Conservation (phyloP, 1,284 basidiomycete genomes). For the Meripilus lineatus region DNA sequence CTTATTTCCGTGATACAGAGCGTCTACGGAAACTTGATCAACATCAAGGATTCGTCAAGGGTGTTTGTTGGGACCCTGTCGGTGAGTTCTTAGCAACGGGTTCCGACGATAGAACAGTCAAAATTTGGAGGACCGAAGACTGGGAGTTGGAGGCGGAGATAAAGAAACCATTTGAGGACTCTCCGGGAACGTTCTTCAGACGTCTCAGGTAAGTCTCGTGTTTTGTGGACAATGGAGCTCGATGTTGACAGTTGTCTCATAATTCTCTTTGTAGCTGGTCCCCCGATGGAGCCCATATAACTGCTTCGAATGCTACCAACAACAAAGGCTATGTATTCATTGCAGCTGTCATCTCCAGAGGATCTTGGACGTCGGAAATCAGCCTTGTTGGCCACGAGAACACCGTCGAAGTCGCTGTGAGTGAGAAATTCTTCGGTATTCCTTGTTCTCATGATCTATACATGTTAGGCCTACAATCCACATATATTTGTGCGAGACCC, state of each 20-base stretch:
- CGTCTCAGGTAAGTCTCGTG: conserved; percentile 65
- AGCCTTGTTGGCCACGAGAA: conserved; percentile 97
- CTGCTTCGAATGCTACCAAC: conserved; percentile 96
- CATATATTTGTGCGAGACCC: conserved; percentile 84
- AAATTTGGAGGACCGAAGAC: conserved; percentile 93
- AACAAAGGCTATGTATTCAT: conserved; percentile 95
- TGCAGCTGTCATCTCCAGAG: conserved; percentile 88
- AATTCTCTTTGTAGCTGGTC: conserved; percentile 71
- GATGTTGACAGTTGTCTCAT: background rate
- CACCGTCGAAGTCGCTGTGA: conserved; percentile 91
- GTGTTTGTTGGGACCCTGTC: conserved; percentile 97
- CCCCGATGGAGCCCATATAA: conserved; percentile 96
- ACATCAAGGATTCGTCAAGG: conserved; percentile 97
- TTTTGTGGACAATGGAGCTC: background rate
- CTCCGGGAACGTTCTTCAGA: conserved; percentile 94
- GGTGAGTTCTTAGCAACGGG: conserved; percentile 96
- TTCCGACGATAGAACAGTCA: conserved; percentile 94
- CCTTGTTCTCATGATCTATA: conserved; percentile 15
- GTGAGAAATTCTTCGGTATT: conserved; percentile 21
- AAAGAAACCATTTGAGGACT: conserved; percentile 87
- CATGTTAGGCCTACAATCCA: conserved; percentile 80
- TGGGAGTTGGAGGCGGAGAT: conserved; percentile 87
- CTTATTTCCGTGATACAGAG: conserved; percentile 36
- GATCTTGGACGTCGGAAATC: conserved; percentile 84
- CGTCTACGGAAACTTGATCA: conserved; percentile 79